These are phyloP conservation scores for Penicillium janthinellum DNA, from an alignment of 2,329 filamentous ascomycete species.

Conservation along the genomic window DNA sequence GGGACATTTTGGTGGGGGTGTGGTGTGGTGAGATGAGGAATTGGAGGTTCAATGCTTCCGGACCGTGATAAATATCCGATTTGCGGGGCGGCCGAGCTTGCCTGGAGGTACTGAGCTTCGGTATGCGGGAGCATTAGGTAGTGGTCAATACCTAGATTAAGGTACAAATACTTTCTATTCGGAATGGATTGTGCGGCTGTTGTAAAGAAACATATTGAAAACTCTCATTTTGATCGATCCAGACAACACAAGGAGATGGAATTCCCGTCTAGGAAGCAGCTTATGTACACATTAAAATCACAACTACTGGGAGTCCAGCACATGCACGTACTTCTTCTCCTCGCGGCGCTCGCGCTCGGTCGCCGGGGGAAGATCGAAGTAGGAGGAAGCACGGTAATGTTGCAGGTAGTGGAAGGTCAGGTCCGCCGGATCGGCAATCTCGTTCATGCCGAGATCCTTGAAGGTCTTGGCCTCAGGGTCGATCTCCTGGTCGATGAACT, in stretches of 20 bases:
- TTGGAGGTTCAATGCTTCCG: not conserved
- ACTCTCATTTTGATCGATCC: slow-evolving; percentile 8
- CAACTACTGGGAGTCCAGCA: slow-evolving; percentile 77
- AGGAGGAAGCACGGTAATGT: slow-evolving; percentile 83
- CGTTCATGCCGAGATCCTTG: slow-evolving; percentile 83
- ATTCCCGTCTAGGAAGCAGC: slow-evolving; percentile 38
- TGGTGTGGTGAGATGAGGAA: slow-evolving; percentile 3
- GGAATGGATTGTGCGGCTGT: not conserved
- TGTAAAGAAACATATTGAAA: not conserved
- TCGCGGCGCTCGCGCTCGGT: slow-evolving; percentile 93
- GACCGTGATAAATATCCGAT: slow-evolving; percentile 3
- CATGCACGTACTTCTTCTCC: slow-evolving; percentile 96
- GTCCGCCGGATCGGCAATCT: slow-evolving; percentile 77
- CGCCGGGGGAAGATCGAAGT: slow-evolving; percentile 90
- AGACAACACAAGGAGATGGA: slow-evolving; percentile 37
- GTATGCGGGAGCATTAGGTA: too few relatives aligned
- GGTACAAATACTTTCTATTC: not conserved
- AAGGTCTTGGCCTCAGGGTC: slow-evolving; percentile 93
- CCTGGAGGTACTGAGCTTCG: not conserved
- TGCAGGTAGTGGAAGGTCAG: slow-evolving; percentile 94
- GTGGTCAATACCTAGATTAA: not conserved
- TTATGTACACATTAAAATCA: slow-evolving; percentile 46
- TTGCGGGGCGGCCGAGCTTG: slow-evolving; percentile 18
- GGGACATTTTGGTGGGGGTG: slow-evolving; percentile 9
- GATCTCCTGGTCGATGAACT: slow-evolving; percentile 91